Conservation (phyloP, 306 rosid genomes). For the Comarum palustre region DNA sequence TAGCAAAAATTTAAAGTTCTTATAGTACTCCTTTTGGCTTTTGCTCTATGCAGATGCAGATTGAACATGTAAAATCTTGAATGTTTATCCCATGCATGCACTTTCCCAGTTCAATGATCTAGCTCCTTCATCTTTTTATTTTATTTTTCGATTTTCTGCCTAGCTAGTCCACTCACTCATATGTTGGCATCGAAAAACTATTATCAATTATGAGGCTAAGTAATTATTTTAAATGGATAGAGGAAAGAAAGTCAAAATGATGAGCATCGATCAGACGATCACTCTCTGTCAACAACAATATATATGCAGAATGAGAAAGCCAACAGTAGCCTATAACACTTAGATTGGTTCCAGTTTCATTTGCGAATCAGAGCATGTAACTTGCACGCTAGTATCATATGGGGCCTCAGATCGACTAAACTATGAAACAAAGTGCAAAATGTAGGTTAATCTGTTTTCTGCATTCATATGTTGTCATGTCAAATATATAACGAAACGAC, state of each 20-base stretch:
- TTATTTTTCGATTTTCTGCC: neutral
- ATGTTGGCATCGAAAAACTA: conserved; percentile 7
- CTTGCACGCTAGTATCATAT: neutral
- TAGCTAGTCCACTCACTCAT: conserved; percentile 35
- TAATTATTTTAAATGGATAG: neutral
- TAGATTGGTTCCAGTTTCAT: neutral
- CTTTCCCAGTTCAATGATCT: neutral
- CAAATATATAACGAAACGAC: neutral
- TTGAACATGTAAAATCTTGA: neutral
- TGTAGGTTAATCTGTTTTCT: neutral
- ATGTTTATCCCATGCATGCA: neutral
- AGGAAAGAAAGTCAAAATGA: conserved; percentile 4
- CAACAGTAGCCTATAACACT: neutral
- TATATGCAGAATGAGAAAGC: neutral
- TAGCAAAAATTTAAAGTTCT: conserved; percentile 22
- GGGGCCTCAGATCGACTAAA: neutral
- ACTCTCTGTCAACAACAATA: neutral
- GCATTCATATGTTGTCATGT: neutral
- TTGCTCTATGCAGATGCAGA: neutral
- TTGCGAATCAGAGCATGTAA: neutral
- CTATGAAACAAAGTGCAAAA: neutral
- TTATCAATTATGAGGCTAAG: neutral
- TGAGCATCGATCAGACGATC: neutral
- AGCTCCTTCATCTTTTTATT: neutral
- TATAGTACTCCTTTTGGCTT: conserved; percentile 26